Conservation (phyloP, 805 yeast species). For the Schwanniomyces occidentalis region DNA sequence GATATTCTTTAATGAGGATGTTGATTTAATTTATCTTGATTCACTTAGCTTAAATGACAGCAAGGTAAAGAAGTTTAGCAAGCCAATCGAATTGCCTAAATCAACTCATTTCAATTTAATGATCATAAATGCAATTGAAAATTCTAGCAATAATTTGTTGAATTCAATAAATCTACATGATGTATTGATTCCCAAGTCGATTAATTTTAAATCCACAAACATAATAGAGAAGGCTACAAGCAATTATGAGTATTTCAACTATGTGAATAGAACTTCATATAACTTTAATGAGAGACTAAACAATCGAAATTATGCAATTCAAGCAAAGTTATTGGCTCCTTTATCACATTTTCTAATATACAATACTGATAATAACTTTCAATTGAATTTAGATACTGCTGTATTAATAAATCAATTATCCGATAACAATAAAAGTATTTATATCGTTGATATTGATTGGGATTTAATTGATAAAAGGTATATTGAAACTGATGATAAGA, state of each 20-base stretch:
- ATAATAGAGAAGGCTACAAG: constrained; percentile 1
- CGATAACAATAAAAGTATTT: constrained; percentile 12
- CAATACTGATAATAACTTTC: constrained; percentile 18
- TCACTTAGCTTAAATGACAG: background rate
- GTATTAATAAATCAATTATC: constrained; percentile 10
- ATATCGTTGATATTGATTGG: constrained; percentile 18
- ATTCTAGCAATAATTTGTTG: constrained; percentile 1
- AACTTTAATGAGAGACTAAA: constrained; percentile 13
- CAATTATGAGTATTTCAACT: constrained; percentile 7
- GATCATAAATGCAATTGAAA: constrained; percentile 10
- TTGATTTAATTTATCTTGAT: background rate
- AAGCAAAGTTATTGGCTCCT: constrained; percentile 31
- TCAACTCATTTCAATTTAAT: constrained; percentile 12
- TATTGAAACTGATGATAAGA: constrained; percentile 2
- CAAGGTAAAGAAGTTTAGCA: constrained; percentile 4
- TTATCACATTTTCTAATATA: constrained; percentile 34
- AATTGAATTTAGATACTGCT: constrained; percentile 21
- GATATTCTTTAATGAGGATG: constrained; percentile 22
- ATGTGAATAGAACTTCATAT: constrained; percentile 7
- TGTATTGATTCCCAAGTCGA: constrained; percentile 17
- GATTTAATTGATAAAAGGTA: constrained; percentile 1
- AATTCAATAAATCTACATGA: constrained; percentile 9
- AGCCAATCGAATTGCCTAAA: constrained; percentile 6
- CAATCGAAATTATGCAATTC: constrained; percentile 31
- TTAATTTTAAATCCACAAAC: constrained; percentile 14